Base-by-base conservation (phyloP, 169 alveolate species). In the Plasmodium vivax region DNA sequence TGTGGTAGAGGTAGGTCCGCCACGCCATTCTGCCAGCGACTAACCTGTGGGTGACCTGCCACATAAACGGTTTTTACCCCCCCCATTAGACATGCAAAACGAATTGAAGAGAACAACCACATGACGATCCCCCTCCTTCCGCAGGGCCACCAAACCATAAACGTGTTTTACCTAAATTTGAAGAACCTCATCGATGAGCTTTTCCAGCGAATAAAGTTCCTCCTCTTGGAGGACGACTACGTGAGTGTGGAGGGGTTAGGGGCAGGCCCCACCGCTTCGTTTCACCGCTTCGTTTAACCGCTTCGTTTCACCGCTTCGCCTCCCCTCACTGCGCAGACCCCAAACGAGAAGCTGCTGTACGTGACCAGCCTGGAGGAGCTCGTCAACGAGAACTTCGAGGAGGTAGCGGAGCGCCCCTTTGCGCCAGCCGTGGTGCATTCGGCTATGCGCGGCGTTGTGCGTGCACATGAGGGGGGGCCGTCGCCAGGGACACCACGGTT, bases 141-240 rank as follows among this genome's bases (percentile, higher is more conserved):
- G 12, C 62, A 87, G 93, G 93, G 82, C 3, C 93, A 87, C 19
- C 83, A 87, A 36, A 34, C 80, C 4, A 87, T 87, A 43, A 87
- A 87, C 23, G 80, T 87, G 7, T 87, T 87, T 43, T 87, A 87
- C 47, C 32, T 87, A 6, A 87, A 87, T 38, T 9, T 87, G 72
- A 87, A 54, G 68, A 87, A 87, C 30, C 68, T 87, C 34, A 56
- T 87, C 38, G 87, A 87, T 4, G 75, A 87, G 68, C 81, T 87
- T 87, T 87, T 87, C 36, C 73, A 87, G n/a, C 77, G 81, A 54
- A 87, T 87, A 1, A 87, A 87, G 72, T 87, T 38, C 68, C 71
- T 87, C 32, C 58, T 75, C 12, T 2, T 87, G 80, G 93, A 75
- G 71, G 62, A 77, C 3, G 93, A 87, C 9, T 87, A 87, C 14